phyloP scores from a whole-genome alignment of 1,284 basidiomycete species.

The Trametes hirsuta region DNA sequence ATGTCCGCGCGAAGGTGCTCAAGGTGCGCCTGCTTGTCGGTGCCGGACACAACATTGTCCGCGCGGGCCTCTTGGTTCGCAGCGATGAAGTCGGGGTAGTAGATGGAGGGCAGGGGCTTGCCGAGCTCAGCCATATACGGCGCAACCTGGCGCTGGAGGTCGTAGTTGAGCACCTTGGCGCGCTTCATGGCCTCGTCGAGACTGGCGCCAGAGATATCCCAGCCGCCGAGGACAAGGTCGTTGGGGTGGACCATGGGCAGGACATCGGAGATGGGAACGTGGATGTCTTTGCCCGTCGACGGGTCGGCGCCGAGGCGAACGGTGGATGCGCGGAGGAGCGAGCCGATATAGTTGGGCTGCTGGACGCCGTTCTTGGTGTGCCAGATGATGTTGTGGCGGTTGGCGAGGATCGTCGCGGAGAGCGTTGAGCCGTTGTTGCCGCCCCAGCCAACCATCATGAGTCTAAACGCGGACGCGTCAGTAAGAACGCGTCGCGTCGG shows the following conservation, averaged over 20 bases:
- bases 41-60: conserved; percentile 88
- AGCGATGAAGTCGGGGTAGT: conserved; percentile 95
- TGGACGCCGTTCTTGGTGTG: conserved; percentile 92
- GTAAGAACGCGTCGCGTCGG: conserved; percentile 7
- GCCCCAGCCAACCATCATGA: conserved; percentile 96
- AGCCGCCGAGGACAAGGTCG: conserved; percentile 96
- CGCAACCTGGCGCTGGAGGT: conserved; percentile 94
- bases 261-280: conserved; percentile 92
- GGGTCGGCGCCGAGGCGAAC: conserved; percentile 90
- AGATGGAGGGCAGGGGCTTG: conserved; percentile 92
- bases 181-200: conserved; percentile 95
- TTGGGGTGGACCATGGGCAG: conserved; percentile 99
- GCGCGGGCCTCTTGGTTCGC: conserved; percentile 97
- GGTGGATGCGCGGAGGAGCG: conserved; percentile 92
- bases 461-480: conserved; percentile 48
- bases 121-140: conserved; percentile 84
- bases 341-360: conserved; percentile 97
- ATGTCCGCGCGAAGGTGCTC: conserved; percentile 94
- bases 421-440: conserved; percentile 98
- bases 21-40: conserved; percentile 90
- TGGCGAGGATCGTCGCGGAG: conserved; percentile 94
- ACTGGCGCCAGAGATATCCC: conserved; percentile 90
- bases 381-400: conserved; percentile 95
- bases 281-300: conserved; percentile 85
- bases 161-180: conserved; percentile 94